A percentile compares a stretch with the other conserved stretches of the same genome.
These are phyloP conservation scores for Trichoderma polysporum DNA, from an alignment of 2,329 filamentous ascomycete species.

Conservation along the genomic window DNA sequence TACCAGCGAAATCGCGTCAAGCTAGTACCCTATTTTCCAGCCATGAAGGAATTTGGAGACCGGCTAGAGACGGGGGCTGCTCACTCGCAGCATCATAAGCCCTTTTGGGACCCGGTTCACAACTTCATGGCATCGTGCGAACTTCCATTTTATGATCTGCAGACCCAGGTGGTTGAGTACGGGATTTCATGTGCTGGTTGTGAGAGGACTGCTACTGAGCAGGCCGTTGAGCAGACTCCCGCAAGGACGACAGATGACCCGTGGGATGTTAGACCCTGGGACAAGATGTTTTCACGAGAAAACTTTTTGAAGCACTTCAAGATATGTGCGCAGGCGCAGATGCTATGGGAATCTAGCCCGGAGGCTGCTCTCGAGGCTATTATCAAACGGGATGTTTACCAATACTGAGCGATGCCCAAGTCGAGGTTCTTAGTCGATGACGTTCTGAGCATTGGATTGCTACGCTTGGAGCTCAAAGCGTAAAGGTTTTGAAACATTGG, in stretches of 20 bases:
- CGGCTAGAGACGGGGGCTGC: not conserved
- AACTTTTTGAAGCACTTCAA: slow-evolving; percentile 15
- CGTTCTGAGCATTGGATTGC: not conserved
- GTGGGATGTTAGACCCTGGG: not conserved
- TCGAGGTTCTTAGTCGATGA: not conserved
- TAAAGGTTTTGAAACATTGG: not conserved
- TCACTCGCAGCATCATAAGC: not conserved
- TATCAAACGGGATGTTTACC: not conserved
- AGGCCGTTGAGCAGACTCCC: not conserved
- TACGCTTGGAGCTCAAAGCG: not conserved
- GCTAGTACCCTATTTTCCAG: slow-evolving; percentile 12
- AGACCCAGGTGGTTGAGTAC: not conserved
- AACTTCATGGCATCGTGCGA: slow-evolving; percentile 19
- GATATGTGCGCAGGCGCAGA: slow-evolving; percentile 5
- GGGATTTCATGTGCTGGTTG: slow-evolving; percentile 16
- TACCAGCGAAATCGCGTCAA: slow-evolving; percentile 2
- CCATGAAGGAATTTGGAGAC: slow-evolving; percentile 12
- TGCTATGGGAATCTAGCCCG: slow-evolving; percentile 8
- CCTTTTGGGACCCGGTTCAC: slow-evolving; percentile 9
- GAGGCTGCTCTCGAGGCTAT: slow-evolving; percentile 1
- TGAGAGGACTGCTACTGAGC: not conserved
- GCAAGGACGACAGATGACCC: not conserved
- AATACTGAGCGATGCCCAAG: not conserved
- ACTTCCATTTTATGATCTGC: slow-evolving; percentile 11
- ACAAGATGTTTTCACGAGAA: slow-evolving; percentile 11